phyloP scores from a whole-genome alignment of 2,329 filamentous ascomycete species.

The Aspergillus sp. region DNA sequence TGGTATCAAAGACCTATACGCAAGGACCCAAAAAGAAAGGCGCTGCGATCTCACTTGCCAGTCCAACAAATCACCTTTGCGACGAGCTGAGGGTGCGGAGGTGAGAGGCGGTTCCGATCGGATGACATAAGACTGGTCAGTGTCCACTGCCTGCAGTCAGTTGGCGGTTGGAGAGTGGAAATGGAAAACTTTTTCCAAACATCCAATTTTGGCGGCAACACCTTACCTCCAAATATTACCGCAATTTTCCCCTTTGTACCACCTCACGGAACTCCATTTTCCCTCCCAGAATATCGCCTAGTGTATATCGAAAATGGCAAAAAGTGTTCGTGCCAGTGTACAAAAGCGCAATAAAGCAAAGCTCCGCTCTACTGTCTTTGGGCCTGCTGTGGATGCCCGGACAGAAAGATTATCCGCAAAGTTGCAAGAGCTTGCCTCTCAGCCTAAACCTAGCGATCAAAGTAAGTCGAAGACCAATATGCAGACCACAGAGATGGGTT shows the following conservation, averaged over 20 bases:
- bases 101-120: constrained; percentile 20
- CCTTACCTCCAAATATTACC: neutral
- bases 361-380: constrained; percentile 79
- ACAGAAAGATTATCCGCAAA: constrained; percentile 83
- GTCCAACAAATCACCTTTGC: neutral
- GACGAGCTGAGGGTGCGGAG: constrained; percentile 17
- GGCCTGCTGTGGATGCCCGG: constrained; percentile 75
- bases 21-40: neutral
- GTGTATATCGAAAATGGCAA: constrained; percentile 67
- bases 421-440: constrained; percentile 74
- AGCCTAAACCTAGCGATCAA: constrained; percentile 65
- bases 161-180: neutral
- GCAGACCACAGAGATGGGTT: constrained; percentile 26
- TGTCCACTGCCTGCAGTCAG: neutral
- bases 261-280: neutral
- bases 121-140: constrained; percentile 35
- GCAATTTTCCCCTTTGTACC: neutral
- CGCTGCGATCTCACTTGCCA: neutral
- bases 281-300: neutral
- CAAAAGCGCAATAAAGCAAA: constrained; percentile 80
- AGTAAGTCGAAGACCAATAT: constrained; percentile 39
- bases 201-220: neutral
- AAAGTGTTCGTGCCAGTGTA: constrained; percentile 75
- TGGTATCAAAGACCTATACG: neutral
- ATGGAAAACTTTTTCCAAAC: constrained; percentile 5